Conservation (phyloP, 2,329 filamentous ascomycete species). For the Aureobasidium pullulans region DNA sequence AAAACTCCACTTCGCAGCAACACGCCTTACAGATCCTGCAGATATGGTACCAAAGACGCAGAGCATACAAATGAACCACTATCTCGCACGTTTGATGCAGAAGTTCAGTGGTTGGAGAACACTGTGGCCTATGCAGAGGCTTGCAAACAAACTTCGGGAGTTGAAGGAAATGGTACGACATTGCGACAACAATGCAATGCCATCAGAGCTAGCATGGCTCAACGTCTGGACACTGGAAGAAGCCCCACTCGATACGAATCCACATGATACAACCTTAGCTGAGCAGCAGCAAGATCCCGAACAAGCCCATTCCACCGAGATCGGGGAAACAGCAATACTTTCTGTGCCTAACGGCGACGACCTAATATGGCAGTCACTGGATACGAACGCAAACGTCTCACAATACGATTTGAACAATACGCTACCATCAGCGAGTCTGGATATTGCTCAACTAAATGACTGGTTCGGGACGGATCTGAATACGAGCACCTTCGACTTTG, state of each 20-base stretch:
- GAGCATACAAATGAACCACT: background rate
- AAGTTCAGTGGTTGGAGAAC: background rate
- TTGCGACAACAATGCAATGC: no score
- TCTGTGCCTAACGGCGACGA: background rate
- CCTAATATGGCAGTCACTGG: no score
- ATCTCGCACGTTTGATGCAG: background rate
- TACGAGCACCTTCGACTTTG: constrained; percentile 1
- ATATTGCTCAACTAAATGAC: background rate
- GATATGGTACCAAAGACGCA: background rate
- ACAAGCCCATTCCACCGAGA: no score
- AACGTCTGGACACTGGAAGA: no score
- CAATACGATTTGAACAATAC: background rate
- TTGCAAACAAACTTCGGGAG: no score
- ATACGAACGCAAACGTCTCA: background rate
- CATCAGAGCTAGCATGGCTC: no score
- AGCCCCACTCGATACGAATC: no score
- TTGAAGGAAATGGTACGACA: no score
- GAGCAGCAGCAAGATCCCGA: no score
- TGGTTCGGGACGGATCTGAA: background rate
- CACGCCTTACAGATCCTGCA: background rate
- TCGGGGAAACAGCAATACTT: background rate
- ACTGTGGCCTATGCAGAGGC: no score
- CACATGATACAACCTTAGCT: no score
- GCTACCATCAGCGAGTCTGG: background rate
- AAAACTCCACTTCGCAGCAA: background rate